These are phyloP conservation scores for Hypomyces perniciosus DNA, from an alignment of 2,329 filamentous ascomycete genomes.

Conservation along the genomic window DNA sequence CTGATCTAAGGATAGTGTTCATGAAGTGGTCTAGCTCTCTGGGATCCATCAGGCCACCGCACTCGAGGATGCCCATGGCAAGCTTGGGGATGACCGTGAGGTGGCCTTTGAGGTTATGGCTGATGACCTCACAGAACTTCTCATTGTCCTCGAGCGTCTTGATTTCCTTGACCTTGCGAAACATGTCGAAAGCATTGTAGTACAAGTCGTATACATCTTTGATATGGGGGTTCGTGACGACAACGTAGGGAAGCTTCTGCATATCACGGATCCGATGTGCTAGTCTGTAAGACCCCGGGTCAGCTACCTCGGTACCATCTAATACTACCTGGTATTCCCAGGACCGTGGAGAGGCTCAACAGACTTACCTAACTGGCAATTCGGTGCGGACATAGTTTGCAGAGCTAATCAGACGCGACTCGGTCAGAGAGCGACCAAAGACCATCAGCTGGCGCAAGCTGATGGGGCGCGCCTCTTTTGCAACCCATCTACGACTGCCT, in stretches of 20 bases:
- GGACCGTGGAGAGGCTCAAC: background rate
- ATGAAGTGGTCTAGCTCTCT: constrained; percentile 88
- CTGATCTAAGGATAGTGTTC: constrained; percentile 85
- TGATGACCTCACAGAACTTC: constrained; percentile 71
- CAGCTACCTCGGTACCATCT: background rate
- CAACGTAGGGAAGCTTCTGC: constrained; percentile 91
- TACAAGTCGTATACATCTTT: constrained; percentile 95
- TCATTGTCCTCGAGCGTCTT: constrained; percentile 87
- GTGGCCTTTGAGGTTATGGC: constrained; percentile 76
- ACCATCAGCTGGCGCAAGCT: constrained; percentile 95
- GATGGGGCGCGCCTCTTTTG: constrained; percentile 88
- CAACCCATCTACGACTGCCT: constrained; percentile 67
- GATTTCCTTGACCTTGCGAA: constrained; percentile 79
- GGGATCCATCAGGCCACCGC: constrained; percentile 72
- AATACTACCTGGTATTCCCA: no score
- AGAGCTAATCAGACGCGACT: constrained; percentile 81
- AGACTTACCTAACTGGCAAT: constrained; percentile 39
- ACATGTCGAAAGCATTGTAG: constrained; percentile 89
- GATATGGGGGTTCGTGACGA: constrained; percentile 91
- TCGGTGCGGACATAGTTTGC: constrained; percentile 97
- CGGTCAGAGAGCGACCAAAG: constrained; percentile 89
- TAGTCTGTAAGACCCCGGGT: constrained; percentile 47
- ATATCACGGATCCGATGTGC: constrained; percentile 95
- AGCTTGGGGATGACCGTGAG: constrained; percentile 89
- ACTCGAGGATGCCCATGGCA: constrained; percentile 90